Base-by-base conservation (phyloP, 805 yeast genomes). In the Ogataea zsoltii region DNA sequence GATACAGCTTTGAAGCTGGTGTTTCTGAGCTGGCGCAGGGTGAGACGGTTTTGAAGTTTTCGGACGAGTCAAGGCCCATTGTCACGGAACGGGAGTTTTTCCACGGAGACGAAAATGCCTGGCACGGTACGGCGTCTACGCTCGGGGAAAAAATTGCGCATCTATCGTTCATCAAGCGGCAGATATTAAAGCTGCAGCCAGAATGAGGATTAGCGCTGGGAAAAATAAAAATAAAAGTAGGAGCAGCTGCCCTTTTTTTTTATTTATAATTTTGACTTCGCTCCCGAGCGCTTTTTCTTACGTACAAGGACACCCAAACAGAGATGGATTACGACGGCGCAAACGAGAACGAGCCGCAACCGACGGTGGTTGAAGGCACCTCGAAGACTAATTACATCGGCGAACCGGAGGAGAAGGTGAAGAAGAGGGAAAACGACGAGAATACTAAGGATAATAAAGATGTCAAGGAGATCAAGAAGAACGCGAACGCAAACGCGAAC, bases 111-210 rank as follows among this genome's bases (percentile, higher is more conserved):
- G 52, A 50, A 3, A 46, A 52, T 23, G 48, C 47, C 2, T 68
- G 72, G 70, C 57, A 46, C 6, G 61, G 64, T 1, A 41, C 51
- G 7, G 59, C 63, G 18, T 38, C 42, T 12, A 53, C 55, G 9
- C 48, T 52, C 3, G 48, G 60, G 0, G 67, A 63, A 19, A 68
- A 67, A 46, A 60, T 66, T 26, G 55, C 62, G 9, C 71, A 67
- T 46, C 48, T 61, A 29, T 60, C 67, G 3, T 65, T 51, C 29
- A 55, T 66, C 19, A 61, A 58, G 35, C 50, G 55, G 34, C 40
- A 37, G 23, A 6, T 37, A 23, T n/a, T 37, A 32, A 37, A 13
- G 31, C 7, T 21, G 25, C 25, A 21, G n/a, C n/a, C n/a, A n/a
- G 25, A 21, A 9, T 21, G 9, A 21, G 25, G 9, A 21, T 21